Conservation (phyloP, 371 early-diverging fungal species). For the Lichtheimia ornata region DNA sequence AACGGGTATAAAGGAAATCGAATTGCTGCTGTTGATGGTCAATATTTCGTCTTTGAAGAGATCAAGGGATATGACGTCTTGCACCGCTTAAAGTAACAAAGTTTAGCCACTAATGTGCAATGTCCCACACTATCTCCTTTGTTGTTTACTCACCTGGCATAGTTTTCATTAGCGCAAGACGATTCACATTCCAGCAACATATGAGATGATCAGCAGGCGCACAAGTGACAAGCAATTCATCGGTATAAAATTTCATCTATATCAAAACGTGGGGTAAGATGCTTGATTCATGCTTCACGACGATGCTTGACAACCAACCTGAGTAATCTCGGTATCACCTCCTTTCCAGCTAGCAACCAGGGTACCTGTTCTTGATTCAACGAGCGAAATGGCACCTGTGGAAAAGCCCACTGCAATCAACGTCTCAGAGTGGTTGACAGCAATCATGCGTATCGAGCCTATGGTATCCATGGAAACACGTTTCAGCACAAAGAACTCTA, state of each 20-base stretch:
- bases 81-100: slow-evolving; percentile 17
- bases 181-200: slow-evolving; percentile 64
- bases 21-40: slow-evolving; percentile 64
- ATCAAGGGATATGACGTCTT: slow-evolving; percentile 55
- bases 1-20: slow-evolving; percentile 66
- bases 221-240: slow-evolving; percentile 60
- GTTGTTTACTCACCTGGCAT: slow-evolving; percentile 43
- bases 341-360: slow-evolving; percentile 66
- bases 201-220: slow-evolving; percentile 68
- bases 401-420: slow-evolving; percentile 63
- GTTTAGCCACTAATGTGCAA: neutral
- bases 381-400: slow-evolving; percentile 57
- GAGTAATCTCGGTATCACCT: slow-evolving; percentile 63
- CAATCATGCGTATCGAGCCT: slow-evolving; percentile 39
- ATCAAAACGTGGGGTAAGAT: neutral
- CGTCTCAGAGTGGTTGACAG: slow-evolving; percentile 57
- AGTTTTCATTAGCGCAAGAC: slow-evolving; percentile 57
- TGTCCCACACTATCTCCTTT: neutral
- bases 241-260: slow-evolving; percentile 65
- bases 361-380: slow-evolving; percentile 66
- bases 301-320: slow-evolving; percentile 30
- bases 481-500: too few relatives aligned
- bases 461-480: neutral
- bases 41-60: slow-evolving; percentile 65
- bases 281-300: neutral